These are phyloP conservation scores for Aspergillus bertholletiae DNA, from an alignment of 495 filamentous ascomycete species.

Conservation along the genomic window DNA sequence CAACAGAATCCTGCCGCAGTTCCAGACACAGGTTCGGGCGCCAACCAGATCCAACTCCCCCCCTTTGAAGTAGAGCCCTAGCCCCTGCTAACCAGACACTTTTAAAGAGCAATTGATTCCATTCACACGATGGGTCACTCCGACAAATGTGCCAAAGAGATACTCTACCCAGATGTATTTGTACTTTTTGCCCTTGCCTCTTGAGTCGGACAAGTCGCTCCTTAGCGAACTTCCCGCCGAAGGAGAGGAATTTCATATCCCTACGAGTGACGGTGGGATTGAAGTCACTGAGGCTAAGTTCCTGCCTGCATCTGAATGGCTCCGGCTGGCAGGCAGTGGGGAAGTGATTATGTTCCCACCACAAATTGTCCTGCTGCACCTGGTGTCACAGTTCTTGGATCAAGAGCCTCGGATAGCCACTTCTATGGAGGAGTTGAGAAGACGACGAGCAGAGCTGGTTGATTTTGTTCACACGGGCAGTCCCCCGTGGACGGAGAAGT, in stretches of 20 bases:
- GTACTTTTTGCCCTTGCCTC: conserved; percentile 76
- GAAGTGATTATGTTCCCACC: conserved; percentile 87
- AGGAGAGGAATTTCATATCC: conserved; percentile 46
- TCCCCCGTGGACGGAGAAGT: conserved; percentile 71
- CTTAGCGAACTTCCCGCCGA: conserved; percentile 29
- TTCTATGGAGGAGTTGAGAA: conserved; percentile 40
- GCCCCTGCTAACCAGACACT: conserved; percentile 6
- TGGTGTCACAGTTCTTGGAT: conserved; percentile 61
- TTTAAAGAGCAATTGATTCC: conserved; percentile 63
- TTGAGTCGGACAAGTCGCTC: conserved; percentile 33
- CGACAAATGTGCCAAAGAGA: conserved; percentile 61
- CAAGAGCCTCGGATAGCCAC: conserved; percentile 29
- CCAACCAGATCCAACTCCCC: not conserved
- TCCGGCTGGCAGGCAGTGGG: conserved; percentile 53
- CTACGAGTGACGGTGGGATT: conserved; percentile 77
- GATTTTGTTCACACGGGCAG: conserved; percentile 55
- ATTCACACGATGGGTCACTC: conserved; percentile 92
- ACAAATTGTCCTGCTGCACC: conserved; percentile 73
- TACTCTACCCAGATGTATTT: conserved; percentile 97
- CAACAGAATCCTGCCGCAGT: conserved; percentile 56
- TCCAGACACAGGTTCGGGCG: conserved; percentile 58
- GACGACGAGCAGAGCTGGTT: conserved; percentile 48
- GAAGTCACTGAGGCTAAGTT: conserved; percentile 85
- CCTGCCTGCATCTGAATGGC: conserved; percentile 63
- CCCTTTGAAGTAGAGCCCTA: not conserved